These are phyloP conservation scores for Taxawa tesnikishii DNA, from an alignment of 2,329 filamentous ascomycete genomes.

Conservation along the genomic window DNA sequence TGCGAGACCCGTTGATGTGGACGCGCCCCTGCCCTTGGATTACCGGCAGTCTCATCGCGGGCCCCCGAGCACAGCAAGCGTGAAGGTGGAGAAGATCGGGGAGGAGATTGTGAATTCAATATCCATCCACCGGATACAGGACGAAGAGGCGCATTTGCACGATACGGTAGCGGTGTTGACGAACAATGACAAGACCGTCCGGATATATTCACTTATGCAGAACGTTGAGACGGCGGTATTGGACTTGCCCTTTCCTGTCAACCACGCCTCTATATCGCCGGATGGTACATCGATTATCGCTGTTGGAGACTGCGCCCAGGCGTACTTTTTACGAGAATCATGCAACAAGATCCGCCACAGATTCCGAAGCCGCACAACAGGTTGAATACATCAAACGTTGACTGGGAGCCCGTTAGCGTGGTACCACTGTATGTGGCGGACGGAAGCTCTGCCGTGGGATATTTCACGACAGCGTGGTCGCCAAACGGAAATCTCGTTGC, in stretches of 20 bases:
- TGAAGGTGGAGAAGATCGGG: slow-evolving; percentile 47
- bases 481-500: slow-evolving; percentile 59
- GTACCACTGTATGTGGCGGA: slow-evolving; percentile 30
- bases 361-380: slow-evolving; percentile 25
- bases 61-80: slow-evolving; percentile 40
- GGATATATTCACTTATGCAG: slow-evolving; percentile 64
- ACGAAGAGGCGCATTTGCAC: slow-evolving; percentile 33
- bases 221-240: slow-evolving; percentile 58
- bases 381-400: slow-evolving; percentile 18
- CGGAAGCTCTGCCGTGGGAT: slow-evolving; percentile 35
- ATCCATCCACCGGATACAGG: slow-evolving; percentile 46
- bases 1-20: slow-evolving; percentile 36
- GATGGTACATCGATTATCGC: slow-evolving; percentile 70
- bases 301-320: slow-evolving; percentile 74
- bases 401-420: slow-evolving; percentile 29
- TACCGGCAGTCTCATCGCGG: slow-evolving; percentile 12
- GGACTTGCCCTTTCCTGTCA: slow-evolving; percentile 73
- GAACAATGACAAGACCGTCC: slow-evolving; percentile 87
- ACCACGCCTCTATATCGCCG: slow-evolving; percentile 86
- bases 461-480: slow-evolving; percentile 70
- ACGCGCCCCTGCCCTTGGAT: slow-evolving; percentile 44
- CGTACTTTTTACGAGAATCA: slow-evolving; percentile 64
- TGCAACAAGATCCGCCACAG: slow-evolving; percentile 18
- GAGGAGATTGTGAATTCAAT: slow-evolving; percentile 56
- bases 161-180: slow-evolving; percentile 61